Conservation (phyloP, 73 alveolate genomes). For the Blepharisma stoltei region DNA sequence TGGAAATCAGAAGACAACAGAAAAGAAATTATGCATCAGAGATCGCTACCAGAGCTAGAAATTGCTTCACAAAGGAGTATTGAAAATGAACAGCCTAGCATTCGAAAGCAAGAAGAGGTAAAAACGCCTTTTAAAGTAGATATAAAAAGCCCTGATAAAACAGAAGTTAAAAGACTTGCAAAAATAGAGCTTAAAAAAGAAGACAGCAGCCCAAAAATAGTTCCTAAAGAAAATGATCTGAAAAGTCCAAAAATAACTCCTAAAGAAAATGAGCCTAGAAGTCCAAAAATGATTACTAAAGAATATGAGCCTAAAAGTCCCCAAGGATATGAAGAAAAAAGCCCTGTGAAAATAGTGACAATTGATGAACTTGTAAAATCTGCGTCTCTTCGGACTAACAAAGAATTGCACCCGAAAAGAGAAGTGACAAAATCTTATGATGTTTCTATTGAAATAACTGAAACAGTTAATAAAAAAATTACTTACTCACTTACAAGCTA, state of each 20-base stretch:
- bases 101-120: no score
- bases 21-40: background rate
- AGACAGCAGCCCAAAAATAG: background rate
- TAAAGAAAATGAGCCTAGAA: background rate
- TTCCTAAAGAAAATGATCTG: no score
- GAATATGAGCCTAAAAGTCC: background rate
- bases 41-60: background rate
- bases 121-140: background rate
- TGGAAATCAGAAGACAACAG: background rate
- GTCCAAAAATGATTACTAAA: background rate
- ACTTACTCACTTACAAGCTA: no score
- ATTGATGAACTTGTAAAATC: background rate
- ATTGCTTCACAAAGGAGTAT: background rate
- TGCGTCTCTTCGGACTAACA: background rate
- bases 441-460: background rate
- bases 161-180: background rate
- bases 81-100: background rate
- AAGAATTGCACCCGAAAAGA: background rate
- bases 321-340: background rate
- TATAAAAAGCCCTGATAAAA: slow-evolving; percentile 11
- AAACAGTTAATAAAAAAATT: background rate
- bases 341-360: background rate
- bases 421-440: background rate
- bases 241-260: background rate
- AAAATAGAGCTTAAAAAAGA: background rate